A percentile compares a stretch with the other conserved stretches of the same genome.
Evolutionary conservation across 2,329 filamentous ascomycete genomes (phyloP).

Genomic region (Pseudocercospora musae): DNA sequence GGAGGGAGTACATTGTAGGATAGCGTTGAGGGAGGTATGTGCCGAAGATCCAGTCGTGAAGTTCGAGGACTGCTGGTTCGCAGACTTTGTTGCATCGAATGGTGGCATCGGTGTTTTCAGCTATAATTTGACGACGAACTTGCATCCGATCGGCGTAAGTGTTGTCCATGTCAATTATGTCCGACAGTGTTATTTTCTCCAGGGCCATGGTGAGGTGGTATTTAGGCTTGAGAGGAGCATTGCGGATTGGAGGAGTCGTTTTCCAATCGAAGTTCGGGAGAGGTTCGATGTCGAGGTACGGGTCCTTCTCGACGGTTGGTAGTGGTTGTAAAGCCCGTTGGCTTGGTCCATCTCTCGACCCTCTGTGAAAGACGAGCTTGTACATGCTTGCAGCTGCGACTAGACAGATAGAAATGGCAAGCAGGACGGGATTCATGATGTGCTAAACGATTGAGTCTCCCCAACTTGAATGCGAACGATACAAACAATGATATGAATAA

Average conservation of each 20-base stretch:
- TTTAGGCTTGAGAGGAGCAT: constrained; percentile 59
- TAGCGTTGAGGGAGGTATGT: constrained; percentile 58
- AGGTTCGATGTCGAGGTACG: constrained; percentile 45
- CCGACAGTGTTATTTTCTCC: constrained; percentile 51
- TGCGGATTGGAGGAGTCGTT: constrained; percentile 50
- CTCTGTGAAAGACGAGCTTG: background rate
- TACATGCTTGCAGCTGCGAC: background rate
- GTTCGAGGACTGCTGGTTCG: constrained; percentile 51
- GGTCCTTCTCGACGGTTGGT: constrained; percentile 19
- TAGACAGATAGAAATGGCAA: background rate
- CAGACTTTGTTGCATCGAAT: constrained; percentile 39
- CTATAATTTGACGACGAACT: constrained; percentile 49
- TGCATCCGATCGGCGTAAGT: constrained; percentile 54
- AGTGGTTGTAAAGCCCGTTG: background rate
- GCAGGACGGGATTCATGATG: background rate
- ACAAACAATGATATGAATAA: background rate
- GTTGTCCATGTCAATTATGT: constrained; percentile 58
- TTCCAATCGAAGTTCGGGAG: constrained; percentile 52
- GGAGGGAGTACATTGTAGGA: constrained; percentile 45
- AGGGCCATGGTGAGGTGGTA: constrained; percentile 64
- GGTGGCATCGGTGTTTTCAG: constrained; percentile 42
- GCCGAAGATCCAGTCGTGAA: constrained; percentile 54
- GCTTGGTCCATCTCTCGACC: background rate
- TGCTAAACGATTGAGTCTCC: background rate
- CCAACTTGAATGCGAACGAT: background rate